Base-by-base conservation (phyloP, 2,329 filamentous ascomycete genomes). In the Aspergillus sp. region DNA sequence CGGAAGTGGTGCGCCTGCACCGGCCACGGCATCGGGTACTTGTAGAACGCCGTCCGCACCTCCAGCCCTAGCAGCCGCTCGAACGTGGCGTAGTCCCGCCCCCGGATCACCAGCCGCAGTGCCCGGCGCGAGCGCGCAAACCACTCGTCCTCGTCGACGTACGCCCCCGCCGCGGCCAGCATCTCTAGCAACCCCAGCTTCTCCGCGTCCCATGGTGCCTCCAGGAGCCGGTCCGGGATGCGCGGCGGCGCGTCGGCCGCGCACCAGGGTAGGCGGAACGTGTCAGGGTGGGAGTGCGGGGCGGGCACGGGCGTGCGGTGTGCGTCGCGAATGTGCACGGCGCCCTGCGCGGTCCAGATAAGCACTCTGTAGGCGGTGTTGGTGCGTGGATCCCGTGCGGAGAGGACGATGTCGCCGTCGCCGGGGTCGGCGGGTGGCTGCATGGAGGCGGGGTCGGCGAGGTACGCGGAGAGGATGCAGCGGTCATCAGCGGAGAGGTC, bases 101-200 rank as follows among this genome's bases (percentile, higher is more conserved):
- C 64, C 17, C 66, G 62, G 47, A 75, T 74, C 34, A 73, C 56
- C 42, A 66, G 60, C 5, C 64, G 61, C 2, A 73, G 60, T 3
- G 71, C 61, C 1, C 59, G 60, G 16, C 62, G 63, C 0, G 71
- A 70, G 6, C 72, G 66, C 1, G 64, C 53, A 6, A 56, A 59
- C 0, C 36, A 38, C 3, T 63, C 55, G 29, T 72, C 66, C 19
- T 69, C 66, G 46, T 75, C 71, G n/a, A 74, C 62, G 34, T 70
- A 73, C 5, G 71, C 70, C 23, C 69, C 66, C 13, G 55, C 52
- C 1, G 70, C 64, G 0, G 40, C 16, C n/a, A 77, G 56, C 0
- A 77, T 54, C 13, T 67, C 59, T 2, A 77, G 63, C 9, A 77
- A 67, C 21, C 71, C 66, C 4, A 76, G 60, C 36, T 74, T 71